Evolutionary conservation across 2,329 filamentous ascomycete species (phyloP).

Genomic region (Cytospora mali): DNA sequence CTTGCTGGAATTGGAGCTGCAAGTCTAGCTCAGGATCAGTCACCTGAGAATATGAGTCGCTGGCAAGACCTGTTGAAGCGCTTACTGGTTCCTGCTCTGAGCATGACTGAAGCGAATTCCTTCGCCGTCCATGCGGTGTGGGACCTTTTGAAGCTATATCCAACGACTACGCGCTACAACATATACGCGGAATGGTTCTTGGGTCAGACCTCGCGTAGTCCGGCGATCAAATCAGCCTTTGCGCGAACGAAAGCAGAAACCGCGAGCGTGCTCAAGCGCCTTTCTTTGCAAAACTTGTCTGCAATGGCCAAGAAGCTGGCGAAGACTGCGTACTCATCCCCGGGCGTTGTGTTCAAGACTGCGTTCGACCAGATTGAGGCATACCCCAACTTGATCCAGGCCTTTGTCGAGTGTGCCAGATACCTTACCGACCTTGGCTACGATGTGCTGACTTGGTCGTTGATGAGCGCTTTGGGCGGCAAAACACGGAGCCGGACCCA

Average conservation of each 20-base stretch:
- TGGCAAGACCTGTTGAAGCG: conserved; percentile 87
- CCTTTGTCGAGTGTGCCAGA: conserved; percentile 89
- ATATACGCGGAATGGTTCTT: conserved; percentile 95
- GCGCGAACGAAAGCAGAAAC: conserved; percentile 77
- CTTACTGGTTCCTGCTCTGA: conserved; percentile 84
- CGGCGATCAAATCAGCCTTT: conserved; percentile 79
- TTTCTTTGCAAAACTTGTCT: conserved; percentile 83
- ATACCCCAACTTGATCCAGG: conserved; percentile 93
- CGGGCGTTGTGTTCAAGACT: conserved; percentile 87
- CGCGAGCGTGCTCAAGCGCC: conserved; percentile 81
- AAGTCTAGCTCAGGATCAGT: conserved; percentile 71
- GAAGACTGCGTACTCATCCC: conserved; percentile 89
- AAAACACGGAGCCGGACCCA: conserved; percentile 66
- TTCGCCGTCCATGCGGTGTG: conserved; percentile 85
- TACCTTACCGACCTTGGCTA: conserved; percentile 94
- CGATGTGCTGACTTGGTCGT: conserved; percentile 89
- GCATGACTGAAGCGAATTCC: conserved; percentile 82
- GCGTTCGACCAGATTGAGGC: conserved; percentile 89
- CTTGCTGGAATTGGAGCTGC: conserved; percentile 81
- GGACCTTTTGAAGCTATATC: conserved; percentile 77
- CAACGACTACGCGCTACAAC: conserved; percentile 75
- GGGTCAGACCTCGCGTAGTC: conserved; percentile 73
- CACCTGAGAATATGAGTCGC: conserved; percentile 69
- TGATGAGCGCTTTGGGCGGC: conserved; percentile 72
- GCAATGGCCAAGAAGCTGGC: conserved; percentile 86